These are phyloP conservation scores for Rubroshorea leprosula DNA, from an alignment of 345 rosid species.

Conservation along the genomic window DNA sequence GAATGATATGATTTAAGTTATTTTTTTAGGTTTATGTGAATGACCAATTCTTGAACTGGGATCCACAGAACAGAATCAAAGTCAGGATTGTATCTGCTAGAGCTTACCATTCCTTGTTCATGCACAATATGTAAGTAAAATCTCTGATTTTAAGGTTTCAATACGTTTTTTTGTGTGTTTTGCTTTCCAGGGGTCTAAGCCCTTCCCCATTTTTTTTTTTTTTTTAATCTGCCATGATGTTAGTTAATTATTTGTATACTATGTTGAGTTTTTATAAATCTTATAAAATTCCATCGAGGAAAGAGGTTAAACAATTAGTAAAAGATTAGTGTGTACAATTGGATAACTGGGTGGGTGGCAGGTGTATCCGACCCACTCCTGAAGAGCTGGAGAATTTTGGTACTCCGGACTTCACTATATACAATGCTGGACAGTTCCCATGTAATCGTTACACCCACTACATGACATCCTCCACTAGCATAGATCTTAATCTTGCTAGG, in stretches of 20 bases:
- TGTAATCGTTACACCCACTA: slow-evolving; percentile 97
- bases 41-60: slow-evolving; percentile 96
- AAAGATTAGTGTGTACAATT: slow-evolving; percentile 52
- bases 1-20: background rate
- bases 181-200: slow-evolving; percentile 19
- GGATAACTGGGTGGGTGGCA: slow-evolving; percentile 73
- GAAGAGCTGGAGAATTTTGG: slow-evolving; percentile 98
- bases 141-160: background rate
- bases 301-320: slow-evolving; percentile 24
- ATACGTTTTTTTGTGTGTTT: slow-evolving; percentile 12
- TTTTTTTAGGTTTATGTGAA: slow-evolving; percentile 79
- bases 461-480: slow-evolving; percentile 99
- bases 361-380: slow-evolving; percentile 97
- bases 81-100: slow-evolving; percentile 97
- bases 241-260: slow-evolving; percentile 17
- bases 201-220: too few species aligned
- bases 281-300: slow-evolving; percentile 19
- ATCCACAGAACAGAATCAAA: slow-evolving; percentile 81
- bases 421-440: slow-evolving; percentile 99
- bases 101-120: slow-evolving; percentile 95
- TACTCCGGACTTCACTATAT: slow-evolving; percentile 97
- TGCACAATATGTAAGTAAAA: slow-evolving; percentile 96
- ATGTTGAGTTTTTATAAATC: slow-evolving; percentile 20
- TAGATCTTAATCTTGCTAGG: slow-evolving; percentile 85
- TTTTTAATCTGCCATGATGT: too few species aligned